Percentiles rank a stretch among this genome's conserved stretches.
phyloP scores from a whole-genome alignment of 768 basidiomycete species.

The Coprinopsis sp. region DNA sequence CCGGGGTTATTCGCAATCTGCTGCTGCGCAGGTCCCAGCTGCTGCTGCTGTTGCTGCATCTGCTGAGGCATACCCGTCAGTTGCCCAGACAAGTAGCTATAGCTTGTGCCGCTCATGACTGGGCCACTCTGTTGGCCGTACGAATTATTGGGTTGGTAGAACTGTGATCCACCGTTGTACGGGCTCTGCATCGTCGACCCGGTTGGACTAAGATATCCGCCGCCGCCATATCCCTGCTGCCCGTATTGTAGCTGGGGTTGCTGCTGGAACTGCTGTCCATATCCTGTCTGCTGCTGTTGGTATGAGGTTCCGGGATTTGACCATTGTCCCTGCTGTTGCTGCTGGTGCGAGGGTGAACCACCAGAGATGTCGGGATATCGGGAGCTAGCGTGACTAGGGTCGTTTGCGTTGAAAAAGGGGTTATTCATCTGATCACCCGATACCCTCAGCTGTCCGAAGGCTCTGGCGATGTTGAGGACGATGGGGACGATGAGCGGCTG shows the following conservation, averaged over 20 bases:
- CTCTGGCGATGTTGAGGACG: too few relatives aligned
- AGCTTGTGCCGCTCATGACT: conserved; percentile 35
- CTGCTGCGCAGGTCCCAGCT: conserved; percentile 42
- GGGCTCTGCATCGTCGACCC: not conserved
- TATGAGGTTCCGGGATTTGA: conserved; percentile 35
- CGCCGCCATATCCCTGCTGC: conserved; percentile 2
- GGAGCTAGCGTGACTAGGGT: conserved; percentile 40
- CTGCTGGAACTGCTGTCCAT: conserved; percentile 24
- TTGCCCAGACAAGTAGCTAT: conserved; percentile 32
- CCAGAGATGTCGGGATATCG: conserved; percentile 63
- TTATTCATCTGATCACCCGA: too few relatives aligned
- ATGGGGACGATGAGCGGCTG: too few relatives aligned
- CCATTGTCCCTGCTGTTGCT: conserved; percentile 33
- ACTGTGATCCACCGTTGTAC: not conserved
- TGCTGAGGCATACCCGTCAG: conserved; percentile 24
- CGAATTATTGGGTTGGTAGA: conserved; percentile 47
- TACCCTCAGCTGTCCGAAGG: too few relatives aligned
- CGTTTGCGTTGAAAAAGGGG: conserved; percentile 52
- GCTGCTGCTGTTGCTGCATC: conserved; percentile 22
- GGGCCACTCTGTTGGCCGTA: conserved; percentile 54
- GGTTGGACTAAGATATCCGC: not conserved
- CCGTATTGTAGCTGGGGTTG: conserved; percentile 13
- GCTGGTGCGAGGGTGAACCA: conserved; percentile 13
- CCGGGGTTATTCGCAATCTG: conserved; percentile 43
- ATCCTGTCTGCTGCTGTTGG: conserved; percentile 30